Evolutionary conservation across 352 stramenopile genomes (phyloP), one percentile per base, ranked within the genome.

Genomic region (Phytophthora tentaculata): DNA sequence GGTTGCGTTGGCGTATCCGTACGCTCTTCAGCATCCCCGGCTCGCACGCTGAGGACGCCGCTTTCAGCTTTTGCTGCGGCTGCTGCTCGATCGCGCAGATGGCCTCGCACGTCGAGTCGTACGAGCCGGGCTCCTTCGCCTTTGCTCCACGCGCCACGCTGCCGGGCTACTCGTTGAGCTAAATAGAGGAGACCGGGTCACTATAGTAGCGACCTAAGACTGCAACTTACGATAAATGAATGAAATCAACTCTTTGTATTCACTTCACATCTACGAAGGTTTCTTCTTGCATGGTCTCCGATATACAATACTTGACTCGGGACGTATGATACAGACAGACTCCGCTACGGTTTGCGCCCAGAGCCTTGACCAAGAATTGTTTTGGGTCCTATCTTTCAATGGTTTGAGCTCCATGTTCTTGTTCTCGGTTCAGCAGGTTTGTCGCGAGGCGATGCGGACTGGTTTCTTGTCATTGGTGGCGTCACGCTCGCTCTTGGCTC

Each of bases 41-140:
- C 35, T 85, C 77, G 54, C 73, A 82, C 12, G 47, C 73, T 5
- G 78, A 92, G 53, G 86, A 92, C 60, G 64, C 59, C 10, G 67
- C 69, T 17, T 77, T 71, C 64, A 76, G 77, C 45, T 61, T 75
- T 29, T 94, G 73, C 70, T 94, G 86, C 65, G 80, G 78, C 59
- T 91, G 77, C 73, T 94, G 86, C 73, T 89, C 84, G 1, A 77
- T 92, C 53, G 86, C 86, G 10, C 86, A 94, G 67, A 90, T 92
- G 81, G 86, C 84, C 10, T 88, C 84, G 20, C 82, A 94, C 63
- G 84, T 94, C 58, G 81, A 92, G 69, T 88, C 84, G 53, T 94
- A 92, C 64, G 79, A 90, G 71, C 86, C 84, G 1, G 86, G 84
- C 26, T 56, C 58, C 24, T 90, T 85, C 59, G 54, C 75, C 10